A percentile compares a stretch with the other conserved stretches of the same genome.
Conservation (phyloP, 768 basidiomycete species). For the Cystobasidium tubakii region DNA sequence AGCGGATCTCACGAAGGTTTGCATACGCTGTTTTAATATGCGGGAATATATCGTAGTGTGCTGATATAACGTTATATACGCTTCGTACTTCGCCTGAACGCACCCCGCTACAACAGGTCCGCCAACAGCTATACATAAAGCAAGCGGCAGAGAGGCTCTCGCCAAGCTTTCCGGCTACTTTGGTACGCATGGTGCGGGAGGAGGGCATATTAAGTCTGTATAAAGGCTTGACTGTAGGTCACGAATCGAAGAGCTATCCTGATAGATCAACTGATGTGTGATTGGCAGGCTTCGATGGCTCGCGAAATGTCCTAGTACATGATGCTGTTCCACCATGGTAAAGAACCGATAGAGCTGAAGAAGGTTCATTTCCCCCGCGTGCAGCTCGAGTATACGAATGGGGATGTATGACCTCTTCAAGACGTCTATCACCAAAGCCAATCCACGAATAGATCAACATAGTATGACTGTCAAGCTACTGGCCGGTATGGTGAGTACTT, state of each 20-base stretch:
- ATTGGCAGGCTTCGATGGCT: constrained; percentile 29
- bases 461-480: constrained; percentile 39
- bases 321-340: background rate
- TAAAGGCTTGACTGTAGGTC: constrained; percentile 20
- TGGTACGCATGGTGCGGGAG: constrained; percentile 40
- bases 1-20: constrained; percentile 30
- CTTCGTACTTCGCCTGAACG: no score
- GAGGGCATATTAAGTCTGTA: constrained; percentile 39
- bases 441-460: constrained; percentile 32
- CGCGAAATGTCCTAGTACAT: constrained; percentile 35
- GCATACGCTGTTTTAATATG: background rate
- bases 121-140: constrained; percentile 43
- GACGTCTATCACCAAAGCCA: constrained; percentile 9
- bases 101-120: no score
- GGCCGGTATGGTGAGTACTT: constrained; percentile 36
- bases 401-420: constrained; percentile 45
- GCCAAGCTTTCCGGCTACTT: constrained; percentile 35
- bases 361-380: background rate
- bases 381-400: constrained; percentile 43
- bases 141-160: constrained; percentile 10
- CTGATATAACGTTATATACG: no score
- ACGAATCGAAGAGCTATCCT: background rate
- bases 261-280: background rate
- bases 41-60: no score
- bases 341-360: no score